Evolutionary conservation across 768 basidiomycete genomes (phyloP), one percentile per base, ranked within the genome.

Genomic region (Collybiopsis confluens): DNA sequence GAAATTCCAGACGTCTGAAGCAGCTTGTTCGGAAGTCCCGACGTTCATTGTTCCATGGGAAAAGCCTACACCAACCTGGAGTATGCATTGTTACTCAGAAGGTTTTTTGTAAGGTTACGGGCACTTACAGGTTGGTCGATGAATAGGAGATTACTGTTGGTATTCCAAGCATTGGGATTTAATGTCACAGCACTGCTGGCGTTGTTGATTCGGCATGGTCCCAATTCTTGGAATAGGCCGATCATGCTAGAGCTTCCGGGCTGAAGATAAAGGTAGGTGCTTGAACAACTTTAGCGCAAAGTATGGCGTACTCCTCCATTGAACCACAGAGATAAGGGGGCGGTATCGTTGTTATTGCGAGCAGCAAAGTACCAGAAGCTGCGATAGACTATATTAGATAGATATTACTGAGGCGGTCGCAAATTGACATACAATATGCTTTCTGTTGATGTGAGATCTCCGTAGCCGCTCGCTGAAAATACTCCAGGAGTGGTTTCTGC

Each of bases 321-420:
- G 56, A 86, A 79, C 85, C 84, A 86, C 8, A 85, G 70, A 20
- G 79, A 72, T 16, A 87, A 72, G n/a, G 85, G 83, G 0, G 83
- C 83, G 0, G 73, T 82, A 21, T 75, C 75, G 0, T 83, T 75
- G 59, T 81, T 79, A 23, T 79, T 78, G n/a, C 84, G 78, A 0
- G 84, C 75, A 11, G 70, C 83, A 58, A 86, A 86, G 69, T 81
- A 86, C 82, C 82, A 85, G 69, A 85, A 86, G 78, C 83, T 83
- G 45, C 3, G 1, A 27, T 23, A 23, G 42, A 23, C 11, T 51
- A 9, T 52, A 36, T 54, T 5, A 36, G 36, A 11, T 18, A 23
- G 6, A 42, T 13, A 58, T 45, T 45, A 18, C 18, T 20, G n/a
- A 33, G 49, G 1, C 28, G 23, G 45, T 26, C 13, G 21, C 23